Evolutionary conservation across 345 rosid genomes (phyloP).

Genomic region (Reutealis trisperma): DNA sequence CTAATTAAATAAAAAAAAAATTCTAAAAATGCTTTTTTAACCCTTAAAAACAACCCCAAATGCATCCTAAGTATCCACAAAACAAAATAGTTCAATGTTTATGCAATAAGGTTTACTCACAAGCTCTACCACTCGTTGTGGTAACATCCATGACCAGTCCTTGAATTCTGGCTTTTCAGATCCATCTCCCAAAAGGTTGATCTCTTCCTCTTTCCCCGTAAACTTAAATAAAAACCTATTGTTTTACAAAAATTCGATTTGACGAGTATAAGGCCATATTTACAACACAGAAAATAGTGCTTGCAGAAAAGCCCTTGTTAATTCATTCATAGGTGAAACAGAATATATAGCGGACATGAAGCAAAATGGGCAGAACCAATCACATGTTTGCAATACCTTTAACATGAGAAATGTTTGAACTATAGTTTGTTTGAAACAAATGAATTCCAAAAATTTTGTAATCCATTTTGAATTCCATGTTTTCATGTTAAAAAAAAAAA

Average conservation of each 20-base stretch:
- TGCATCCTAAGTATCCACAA: too few relatives aligned
- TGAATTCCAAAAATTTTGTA: too few relatives aligned
- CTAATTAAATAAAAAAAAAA: too few relatives aligned
- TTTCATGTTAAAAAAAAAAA: too few relatives aligned
- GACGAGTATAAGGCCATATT: not conserved
- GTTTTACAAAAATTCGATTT: not conserved
- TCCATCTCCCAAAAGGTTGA: constrained; percentile 72
- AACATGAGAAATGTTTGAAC: not conserved
- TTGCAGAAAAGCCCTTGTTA: not conserved
- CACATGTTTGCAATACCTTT: not conserved
- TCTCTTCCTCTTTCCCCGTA: constrained; percentile 74
- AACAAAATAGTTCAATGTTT: too few relatives aligned
- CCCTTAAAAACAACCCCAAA: too few relatives aligned
- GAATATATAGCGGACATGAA: not conserved
- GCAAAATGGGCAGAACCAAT: not conserved
- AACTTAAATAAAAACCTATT: constrained; percentile 76
- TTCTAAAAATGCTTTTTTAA: too few relatives aligned
- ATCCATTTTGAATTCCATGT: too few relatives aligned
- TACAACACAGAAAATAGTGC: not conserved
- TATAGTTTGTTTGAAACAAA: not conserved
- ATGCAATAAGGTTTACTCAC: constrained; percentile 33
- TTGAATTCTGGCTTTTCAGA: constrained; percentile 69
- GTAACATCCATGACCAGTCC: constrained; percentile 73
- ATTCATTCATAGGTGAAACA: too few relatives aligned
- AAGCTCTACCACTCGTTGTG: constrained; percentile 55